These are phyloP conservation scores for Ustilaginoidea virens DNA, from an alignment of 2,329 filamentous ascomycete genomes.

Conservation along the genomic window DNA sequence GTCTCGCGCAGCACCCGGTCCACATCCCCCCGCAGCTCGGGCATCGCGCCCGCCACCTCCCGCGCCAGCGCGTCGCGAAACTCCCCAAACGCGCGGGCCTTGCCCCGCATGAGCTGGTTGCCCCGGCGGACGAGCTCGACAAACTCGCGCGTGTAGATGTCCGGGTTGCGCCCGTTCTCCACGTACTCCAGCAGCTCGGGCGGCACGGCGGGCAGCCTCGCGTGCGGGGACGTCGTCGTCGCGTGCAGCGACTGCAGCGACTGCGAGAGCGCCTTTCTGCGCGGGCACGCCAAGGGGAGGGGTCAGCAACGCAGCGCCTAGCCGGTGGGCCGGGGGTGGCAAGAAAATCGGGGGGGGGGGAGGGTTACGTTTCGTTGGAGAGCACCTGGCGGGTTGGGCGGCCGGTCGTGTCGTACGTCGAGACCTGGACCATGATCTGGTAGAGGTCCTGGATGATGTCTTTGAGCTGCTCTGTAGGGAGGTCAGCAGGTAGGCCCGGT, in stretches of 20 bases:
- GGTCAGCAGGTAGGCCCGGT: too few relatives aligned
- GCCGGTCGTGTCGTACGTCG: constrained; percentile 40
- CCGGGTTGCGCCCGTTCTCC: constrained; percentile 55
- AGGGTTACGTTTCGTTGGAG: constrained; percentile 30
- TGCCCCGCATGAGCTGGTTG: constrained; percentile 53
- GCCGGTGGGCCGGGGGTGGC: too few relatives aligned
- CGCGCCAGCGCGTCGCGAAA: constrained; percentile 48
- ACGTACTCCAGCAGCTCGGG: constrained; percentile 53
- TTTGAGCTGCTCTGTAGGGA: constrained; percentile 36
- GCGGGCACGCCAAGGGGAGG: too few relatives aligned
- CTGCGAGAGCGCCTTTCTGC: constrained; percentile 23
- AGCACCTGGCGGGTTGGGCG: constrained; percentile 40
- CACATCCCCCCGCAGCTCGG: constrained; percentile 41
- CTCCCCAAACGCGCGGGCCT: constrained; percentile 41
- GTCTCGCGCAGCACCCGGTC: constrained; percentile 33
- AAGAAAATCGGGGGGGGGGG: constrained; percentile 1
- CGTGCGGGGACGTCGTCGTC: constrained; percentile 22
- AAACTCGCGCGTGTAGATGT: constrained; percentile 61
- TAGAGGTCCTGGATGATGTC: constrained; percentile 49
- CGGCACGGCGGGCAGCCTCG: constrained; percentile 35
- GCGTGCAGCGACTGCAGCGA: constrained; percentile 23
- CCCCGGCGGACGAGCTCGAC: constrained; percentile 50
- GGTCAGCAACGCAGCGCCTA: too few relatives aligned
- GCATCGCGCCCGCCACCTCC: constrained; percentile 41
- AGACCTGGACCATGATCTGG: constrained; percentile 46